Evolutionary conservation across 495 filamentous ascomycete genomes (phyloP).

Genomic region (Letharia lupina): DNA sequence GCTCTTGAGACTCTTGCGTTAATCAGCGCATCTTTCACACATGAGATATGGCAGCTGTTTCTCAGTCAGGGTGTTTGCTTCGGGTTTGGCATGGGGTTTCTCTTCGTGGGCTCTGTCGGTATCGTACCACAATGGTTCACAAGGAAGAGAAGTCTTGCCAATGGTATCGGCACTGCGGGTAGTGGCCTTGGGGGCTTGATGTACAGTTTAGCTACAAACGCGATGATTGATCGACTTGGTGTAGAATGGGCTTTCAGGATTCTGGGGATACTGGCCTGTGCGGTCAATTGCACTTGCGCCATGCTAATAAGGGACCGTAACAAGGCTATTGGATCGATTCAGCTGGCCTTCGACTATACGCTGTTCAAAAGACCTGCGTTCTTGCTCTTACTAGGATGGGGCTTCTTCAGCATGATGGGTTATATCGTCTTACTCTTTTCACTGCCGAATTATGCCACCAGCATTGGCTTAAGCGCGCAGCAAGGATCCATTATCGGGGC

Average conservation of each 20-base stretch:
- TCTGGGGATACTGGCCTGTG: conserved; percentile 52
- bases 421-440: conserved; percentile 68
- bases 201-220: conserved; percentile 33
- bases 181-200: conserved; percentile 61
- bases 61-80: conserved; percentile 65
- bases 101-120: conserved; percentile 53
- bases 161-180: conserved; percentile 57
- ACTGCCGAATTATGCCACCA: conserved; percentile 57
- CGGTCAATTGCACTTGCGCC: conserved; percentile 49
- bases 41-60: conserved; percentile 59
- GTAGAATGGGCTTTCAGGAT: conserved; percentile 61
- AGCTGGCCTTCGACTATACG: conserved; percentile 47
- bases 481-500: conserved; percentile 61
- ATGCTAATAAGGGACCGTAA: conserved; percentile 58
- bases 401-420: conserved; percentile 57
- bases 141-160: conserved; percentile 56
- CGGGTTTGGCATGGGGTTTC: conserved; percentile 61
- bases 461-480: conserved; percentile 50
- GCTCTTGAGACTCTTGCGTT: conserved; percentile 46
- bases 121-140: conserved; percentile 70
- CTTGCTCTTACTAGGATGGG: conserved; percentile 52
- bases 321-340: conserved; percentile 44
- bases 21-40: conserved; percentile 54
- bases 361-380: conserved; percentile 50
- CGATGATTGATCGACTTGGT: conserved; percentile 46